These are phyloP conservation scores for Chlorociboria aeruginascens DNA, from an alignment of 495 filamentous ascomycete genomes.

Conservation along the genomic window DNA sequence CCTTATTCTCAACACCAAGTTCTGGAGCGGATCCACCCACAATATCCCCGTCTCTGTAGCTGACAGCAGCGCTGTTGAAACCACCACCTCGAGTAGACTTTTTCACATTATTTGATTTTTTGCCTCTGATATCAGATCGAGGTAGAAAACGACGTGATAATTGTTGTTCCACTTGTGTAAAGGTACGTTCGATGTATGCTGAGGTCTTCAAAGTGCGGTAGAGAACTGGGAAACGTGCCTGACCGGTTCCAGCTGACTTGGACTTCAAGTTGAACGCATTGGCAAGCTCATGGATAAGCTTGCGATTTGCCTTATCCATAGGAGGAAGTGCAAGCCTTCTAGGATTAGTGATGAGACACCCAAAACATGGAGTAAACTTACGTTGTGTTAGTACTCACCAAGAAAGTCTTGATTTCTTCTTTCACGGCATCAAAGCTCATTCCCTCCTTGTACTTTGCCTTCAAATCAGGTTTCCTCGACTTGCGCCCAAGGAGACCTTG, in stretches of 20 bases:
- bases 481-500: slow-evolving; percentile 68
- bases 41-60: slow-evolving; percentile 75
- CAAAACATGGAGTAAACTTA: slow-evolving; percentile 26
- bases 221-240: slow-evolving; percentile 63
- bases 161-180: slow-evolving; percentile 29
- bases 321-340: slow-evolving; percentile 66
- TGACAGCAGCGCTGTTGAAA: slow-evolving; percentile 30
- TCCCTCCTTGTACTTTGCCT: slow-evolving; percentile 58
- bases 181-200: slow-evolving; percentile 35
- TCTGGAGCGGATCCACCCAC: slow-evolving; percentile 79
- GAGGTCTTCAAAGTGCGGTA: slow-evolving; percentile 57
- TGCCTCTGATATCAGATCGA: slow-evolving; percentile 20
- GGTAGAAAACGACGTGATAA: slow-evolving; percentile 34
- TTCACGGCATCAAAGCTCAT: slow-evolving; percentile 62
- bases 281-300: slow-evolving; percentile 64
- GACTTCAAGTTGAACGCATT: slow-evolving; percentile 63
- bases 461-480: slow-evolving; percentile 49
- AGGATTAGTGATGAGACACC: slow-evolving; percentile 1
- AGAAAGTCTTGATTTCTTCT: slow-evolving; percentile 57
- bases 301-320: slow-evolving; percentile 67
- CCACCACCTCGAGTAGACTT: slow-evolving; percentile 24
- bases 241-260: slow-evolving; percentile 65
- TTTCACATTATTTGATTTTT: background rate
- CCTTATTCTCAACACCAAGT: slow-evolving; percentile 71
- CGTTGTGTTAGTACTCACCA: slow-evolving; percentile 51